Percentiles rank a stretch among this genome's conserved stretches.
Conservation (phyloP, 2,329 filamentous ascomycete genomes). For the Penicillium sp. region DNA sequence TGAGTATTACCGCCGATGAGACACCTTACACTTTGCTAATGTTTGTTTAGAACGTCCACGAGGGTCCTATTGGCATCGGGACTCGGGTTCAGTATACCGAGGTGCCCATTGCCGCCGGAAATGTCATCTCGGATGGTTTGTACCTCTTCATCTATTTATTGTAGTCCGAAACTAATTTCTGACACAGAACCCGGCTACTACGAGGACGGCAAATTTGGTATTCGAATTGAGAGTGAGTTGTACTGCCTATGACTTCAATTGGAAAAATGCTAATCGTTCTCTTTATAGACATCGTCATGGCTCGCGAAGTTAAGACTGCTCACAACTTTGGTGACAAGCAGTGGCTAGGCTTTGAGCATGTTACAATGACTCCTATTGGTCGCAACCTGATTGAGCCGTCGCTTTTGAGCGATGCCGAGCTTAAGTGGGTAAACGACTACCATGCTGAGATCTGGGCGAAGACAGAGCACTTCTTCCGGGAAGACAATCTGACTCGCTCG, state of each 20-base stretch:
- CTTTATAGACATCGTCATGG: conserved; percentile 71
- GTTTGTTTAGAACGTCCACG: conserved; percentile 73
- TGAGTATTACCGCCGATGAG: conserved; percentile 12
- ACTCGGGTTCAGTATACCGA: conserved; percentile 89
- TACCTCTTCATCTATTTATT: background rate
- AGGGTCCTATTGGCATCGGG: conserved; percentile 94
- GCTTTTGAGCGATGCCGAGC: conserved; percentile 71
- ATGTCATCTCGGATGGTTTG: conserved; percentile 79
- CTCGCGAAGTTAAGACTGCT: conserved; percentile 80
- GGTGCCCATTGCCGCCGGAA: conserved; percentile 82
- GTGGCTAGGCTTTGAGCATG: conserved; percentile 92
- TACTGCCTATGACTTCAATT: background rate
- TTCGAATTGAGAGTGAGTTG: conserved; percentile 77
- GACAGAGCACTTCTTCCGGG: conserved; percentile 71
- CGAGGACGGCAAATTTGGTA: conserved; percentile 90
- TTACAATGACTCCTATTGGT: conserved; percentile 96
- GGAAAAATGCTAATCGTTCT: conserved; percentile 6
- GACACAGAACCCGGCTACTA: conserved; percentile 83
- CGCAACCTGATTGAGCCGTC: conserved; percentile 75
- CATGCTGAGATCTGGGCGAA: conserved; percentile 78
- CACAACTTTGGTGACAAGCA: conserved; percentile 91
- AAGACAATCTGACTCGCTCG: conserved; percentile 66
- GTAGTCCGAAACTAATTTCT: conserved; percentile 7
- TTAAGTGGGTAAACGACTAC: conserved; percentile 83
- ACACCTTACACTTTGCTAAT: conserved; percentile 13